Percentiles rank a stretch among this genome's conserved stretches.
Evolutionary conservation across 257 asterid genomes (phyloP).

Genomic region (Catharanthus roseus): DNA sequence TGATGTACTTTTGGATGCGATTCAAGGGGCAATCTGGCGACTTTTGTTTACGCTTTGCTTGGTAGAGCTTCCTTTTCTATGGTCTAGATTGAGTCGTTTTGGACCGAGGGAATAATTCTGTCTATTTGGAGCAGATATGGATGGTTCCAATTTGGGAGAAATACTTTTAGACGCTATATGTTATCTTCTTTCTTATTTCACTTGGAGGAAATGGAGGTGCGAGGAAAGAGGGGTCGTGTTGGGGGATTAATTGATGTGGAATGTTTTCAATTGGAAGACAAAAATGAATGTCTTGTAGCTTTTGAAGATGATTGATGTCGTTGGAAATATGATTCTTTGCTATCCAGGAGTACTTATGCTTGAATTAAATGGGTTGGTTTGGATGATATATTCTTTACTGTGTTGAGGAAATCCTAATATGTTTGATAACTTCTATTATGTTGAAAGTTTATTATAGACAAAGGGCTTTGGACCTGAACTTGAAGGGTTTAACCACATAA

Average conservation of each 20-base stretch:
- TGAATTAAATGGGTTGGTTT: neutral
- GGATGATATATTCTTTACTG: neutral
- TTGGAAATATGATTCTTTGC: neutral
- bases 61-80: neutral
- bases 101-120: neutral
- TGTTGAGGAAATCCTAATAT: neutral
- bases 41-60: neutral
- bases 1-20: neutral
- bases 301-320: neutral
- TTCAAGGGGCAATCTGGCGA: neutral
- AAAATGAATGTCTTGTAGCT: neutral
- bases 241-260: neutral
- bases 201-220: neutral
- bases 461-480: neutral
- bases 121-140: neutral
- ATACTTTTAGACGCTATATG: neutral
- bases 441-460: neutral
- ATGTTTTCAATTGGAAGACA: neutral
- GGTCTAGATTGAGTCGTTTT: neutral
- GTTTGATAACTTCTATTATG: neutral
- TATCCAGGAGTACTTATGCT: neutral
- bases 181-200: neutral
- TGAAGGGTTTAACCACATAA: neutral
- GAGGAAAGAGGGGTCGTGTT: neutral
- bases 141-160: neutral